Conservation (phyloP, 768 basidiomycete genomes). For the Mycena leptocephala region DNA sequence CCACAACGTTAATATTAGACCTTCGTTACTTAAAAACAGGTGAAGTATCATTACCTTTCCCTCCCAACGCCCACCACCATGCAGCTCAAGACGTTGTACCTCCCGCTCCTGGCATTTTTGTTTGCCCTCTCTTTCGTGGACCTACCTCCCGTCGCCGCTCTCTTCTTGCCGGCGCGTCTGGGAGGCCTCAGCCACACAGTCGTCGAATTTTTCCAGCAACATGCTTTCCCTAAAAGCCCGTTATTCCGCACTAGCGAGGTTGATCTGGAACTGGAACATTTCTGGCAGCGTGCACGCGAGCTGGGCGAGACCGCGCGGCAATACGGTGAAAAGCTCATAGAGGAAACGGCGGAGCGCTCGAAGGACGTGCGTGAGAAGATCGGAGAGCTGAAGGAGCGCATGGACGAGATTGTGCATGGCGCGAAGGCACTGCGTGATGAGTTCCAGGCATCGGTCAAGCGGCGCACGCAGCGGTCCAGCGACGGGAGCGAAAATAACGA, state of each 20-base stretch:
- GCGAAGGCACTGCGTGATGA: conserved; percentile 23
- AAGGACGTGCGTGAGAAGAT: conserved; percentile 37
- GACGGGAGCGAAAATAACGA: neutral
- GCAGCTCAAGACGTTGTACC: conserved; percentile 2
- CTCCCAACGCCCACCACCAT: conserved; percentile 2
- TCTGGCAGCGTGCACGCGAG: conserved; percentile 20
- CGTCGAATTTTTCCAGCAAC: neutral
- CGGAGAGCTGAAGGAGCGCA: conserved; percentile 37
- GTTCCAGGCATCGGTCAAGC: neutral
- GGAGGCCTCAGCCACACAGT: neutral
- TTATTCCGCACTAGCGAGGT: neutral
- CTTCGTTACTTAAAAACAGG: conserved; percentile 17
- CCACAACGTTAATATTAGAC: conserved; percentile 9
- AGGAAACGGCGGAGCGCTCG: conserved; percentile 29
- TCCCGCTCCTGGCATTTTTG: neutral
- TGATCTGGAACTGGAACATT: conserved; percentile 5
- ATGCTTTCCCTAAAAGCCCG: neutral
- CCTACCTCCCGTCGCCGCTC: neutral
- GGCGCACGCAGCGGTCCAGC: neutral
- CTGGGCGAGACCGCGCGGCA: conserved; percentile 1
- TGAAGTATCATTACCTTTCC: neutral
- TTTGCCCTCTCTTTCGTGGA: neutral
- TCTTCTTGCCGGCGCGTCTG: neutral
- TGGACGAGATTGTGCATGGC: conserved; percentile 37
- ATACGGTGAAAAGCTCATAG: conserved; percentile 39